Base-by-base conservation (phyloP, 2,329 filamentous ascomycete genomes). In the Furcasterigmium sp. region DNA sequence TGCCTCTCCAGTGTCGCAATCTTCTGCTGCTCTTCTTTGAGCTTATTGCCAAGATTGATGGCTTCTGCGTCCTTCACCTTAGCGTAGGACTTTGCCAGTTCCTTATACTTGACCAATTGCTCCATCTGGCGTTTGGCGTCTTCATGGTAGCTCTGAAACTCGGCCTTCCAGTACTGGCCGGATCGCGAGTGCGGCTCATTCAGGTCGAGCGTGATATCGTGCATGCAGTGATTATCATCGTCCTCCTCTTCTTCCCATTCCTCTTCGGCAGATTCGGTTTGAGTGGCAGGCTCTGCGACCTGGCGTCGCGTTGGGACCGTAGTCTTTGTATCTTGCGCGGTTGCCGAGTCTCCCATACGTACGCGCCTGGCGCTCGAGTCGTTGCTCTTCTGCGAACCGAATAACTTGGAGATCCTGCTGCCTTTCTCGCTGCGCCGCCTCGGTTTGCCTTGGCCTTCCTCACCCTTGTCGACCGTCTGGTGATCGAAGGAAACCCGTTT, bases 101-200 rank as follows among this genome's bases (percentile, higher is more conserved):
- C 80, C 68, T 90, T 88, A 70, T 90, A 91, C 57, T 80, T 80
- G 57, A 91, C 76, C 56, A 91, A 71, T 65, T 85, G 87, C 66
- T 82, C 82, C 72, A 90, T 83, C 61, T 91, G 84, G 35, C 72
- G 75, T 59, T 80, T 80, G 49, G 85, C 86, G 49, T 85, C 84
- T 36, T 79, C 72, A 39, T 87, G 81, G 56, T 91, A 91, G 43
- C 73, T 76, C 51, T 87, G 76, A 54, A 86, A 91, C 56, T 89
- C 79, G 19, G 78, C 75, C 63, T 91, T 91, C 87, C 87, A 91
- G 62, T 86, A 90, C 53, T 77, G 81, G 7, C 85, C 86, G 4
- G 85, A 89, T 46, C 84, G 77, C 2, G 85, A 88, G 49, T 82
- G 78, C 7, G 87, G 86, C 54, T 87, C 82, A 49, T 84, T 84